Evolutionary conservation across 345 rosid species (phyloP).

Genomic region (Murraya koenigii): DNA sequence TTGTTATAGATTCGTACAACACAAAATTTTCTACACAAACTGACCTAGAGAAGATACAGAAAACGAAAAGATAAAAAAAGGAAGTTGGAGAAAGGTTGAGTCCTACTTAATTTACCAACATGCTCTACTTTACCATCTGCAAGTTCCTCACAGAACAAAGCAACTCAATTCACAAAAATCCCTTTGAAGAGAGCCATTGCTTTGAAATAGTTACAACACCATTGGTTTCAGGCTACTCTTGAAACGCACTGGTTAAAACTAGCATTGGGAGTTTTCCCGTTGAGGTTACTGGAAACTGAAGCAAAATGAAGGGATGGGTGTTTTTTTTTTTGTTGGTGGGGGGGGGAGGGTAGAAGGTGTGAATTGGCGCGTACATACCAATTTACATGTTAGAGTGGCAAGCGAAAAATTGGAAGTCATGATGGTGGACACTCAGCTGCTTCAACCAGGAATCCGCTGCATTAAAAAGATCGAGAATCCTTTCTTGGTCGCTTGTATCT

Average conservation of each 20-base stretch:
- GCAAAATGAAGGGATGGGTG: neutral
- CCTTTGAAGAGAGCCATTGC: neutral
- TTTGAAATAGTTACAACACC: neutral
- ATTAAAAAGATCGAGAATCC: slow-evolving; percentile 35
- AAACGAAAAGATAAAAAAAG: neutral
- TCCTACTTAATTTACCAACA: neutral
- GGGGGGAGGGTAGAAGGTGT: too few species aligned
- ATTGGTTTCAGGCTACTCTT: neutral
- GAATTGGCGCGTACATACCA: neutral
- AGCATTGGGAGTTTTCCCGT: neutral
- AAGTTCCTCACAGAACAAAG: neutral
- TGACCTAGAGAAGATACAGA: neutral
- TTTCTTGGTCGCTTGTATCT: slow-evolving; percentile 37
- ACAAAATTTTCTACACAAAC: neutral
- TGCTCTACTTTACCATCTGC: neutral
- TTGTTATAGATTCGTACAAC: neutral
- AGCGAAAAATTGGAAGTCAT: slow-evolving; percentile 54
- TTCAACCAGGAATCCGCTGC: slow-evolving; percentile 87
- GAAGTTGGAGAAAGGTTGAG: neutral
- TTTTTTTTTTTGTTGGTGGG: too few species aligned
- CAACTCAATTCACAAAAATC: neutral
- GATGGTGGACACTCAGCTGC: slow-evolving; percentile 66
- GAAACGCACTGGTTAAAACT: neutral
- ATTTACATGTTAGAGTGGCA: slow-evolving; percentile 24
- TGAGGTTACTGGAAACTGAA: neutral